A percentile compares a stretch with the other conserved stretches of the same genome.
These are phyloP conservation scores for Byssothecium circinans DNA, from an alignment of 2,329 filamentous ascomycete genomes.

Conservation along the genomic window DNA sequence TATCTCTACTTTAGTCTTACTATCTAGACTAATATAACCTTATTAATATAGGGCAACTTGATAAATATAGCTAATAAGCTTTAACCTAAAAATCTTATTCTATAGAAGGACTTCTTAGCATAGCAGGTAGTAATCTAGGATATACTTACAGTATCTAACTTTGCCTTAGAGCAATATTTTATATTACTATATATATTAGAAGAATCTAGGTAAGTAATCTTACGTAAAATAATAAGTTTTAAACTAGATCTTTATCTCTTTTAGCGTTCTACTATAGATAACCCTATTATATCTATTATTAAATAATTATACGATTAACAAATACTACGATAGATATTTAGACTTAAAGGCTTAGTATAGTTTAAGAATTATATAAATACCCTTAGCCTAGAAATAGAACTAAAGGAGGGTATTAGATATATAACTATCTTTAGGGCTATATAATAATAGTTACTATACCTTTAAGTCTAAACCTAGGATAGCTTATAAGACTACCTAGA, in stretches of 20 bases:
- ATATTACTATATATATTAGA: conserved; percentile 18
- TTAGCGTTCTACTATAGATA: conserved; percentile 17
- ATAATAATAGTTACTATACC: conserved; percentile 16
- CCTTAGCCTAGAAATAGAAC: conserved; percentile 16
- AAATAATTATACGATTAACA: conserved; percentile 11
- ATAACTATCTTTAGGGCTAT: conserved; percentile 9
- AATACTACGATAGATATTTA: conserved; percentile 14
- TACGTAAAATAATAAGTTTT: conserved; percentile 15
- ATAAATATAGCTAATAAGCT: conserved; percentile 23
- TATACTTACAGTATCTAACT: conserved; percentile 14
- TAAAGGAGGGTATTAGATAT: conserved; percentile 15
- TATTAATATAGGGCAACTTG: conserved; percentile 18
- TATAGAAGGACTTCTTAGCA: conserved; percentile 17
- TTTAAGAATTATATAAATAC: conserved; percentile 27
- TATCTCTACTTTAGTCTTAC: conserved; percentile 11
- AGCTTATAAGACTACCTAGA: too few species aligned
- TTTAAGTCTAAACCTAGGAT: conserved; percentile 6
- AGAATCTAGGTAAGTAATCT: conserved; percentile 14
- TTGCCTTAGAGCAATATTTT: conserved; percentile 17
- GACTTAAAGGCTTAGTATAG: conserved; percentile 16
- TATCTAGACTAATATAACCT: conserved; percentile 14
- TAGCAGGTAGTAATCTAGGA: conserved; percentile 19
- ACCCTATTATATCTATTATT: conserved; percentile 16
- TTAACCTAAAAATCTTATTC: conserved; percentile 12
- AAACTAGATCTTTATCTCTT: conserved; percentile 22